A percentile compares a stretch with the other conserved stretches of the same genome.
Evolutionary conservation across 108 stramenopile genomes (phyloP).

Genomic region (Aurantiochytrium sp.): DNA sequence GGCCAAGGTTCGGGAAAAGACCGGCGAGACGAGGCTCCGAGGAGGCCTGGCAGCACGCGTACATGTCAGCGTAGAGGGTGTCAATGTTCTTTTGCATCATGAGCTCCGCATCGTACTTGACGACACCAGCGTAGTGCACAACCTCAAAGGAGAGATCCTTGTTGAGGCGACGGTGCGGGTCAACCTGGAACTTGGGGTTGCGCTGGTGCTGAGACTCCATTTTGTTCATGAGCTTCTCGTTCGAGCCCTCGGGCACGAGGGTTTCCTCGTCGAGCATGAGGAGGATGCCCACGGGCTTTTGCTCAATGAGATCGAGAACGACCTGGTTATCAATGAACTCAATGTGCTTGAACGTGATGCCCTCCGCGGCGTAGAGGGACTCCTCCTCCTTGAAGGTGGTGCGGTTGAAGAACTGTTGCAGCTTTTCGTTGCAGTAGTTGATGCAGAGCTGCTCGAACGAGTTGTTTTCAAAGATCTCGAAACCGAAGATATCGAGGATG

Average conservation of each 20-base stretch:
- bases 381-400: conserved; percentile 28
- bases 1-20: not conserved
- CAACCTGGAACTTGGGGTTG: conserved; percentile 37
- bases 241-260: conserved; percentile 40
- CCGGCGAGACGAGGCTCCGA: not conserved
- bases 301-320: conserved; percentile 68
- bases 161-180: not conserved
- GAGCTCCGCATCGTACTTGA: conserved; percentile 32
- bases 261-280: conserved; percentile 39
- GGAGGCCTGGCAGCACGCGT: conserved; percentile 15
- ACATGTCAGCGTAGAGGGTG: conserved; percentile 48
- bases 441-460: conserved; percentile 86
- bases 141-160: conserved; percentile 27
- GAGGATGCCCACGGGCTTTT: conserved; percentile 43
- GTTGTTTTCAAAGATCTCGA: conserved; percentile 79
- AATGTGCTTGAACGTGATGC: conserved; percentile 74
- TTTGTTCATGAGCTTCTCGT: conserved; percentile 41
- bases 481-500: conserved; percentile 92
- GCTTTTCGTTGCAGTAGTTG: conserved; percentile 91
- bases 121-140: conserved; percentile 40
- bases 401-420: conserved; percentile 64
- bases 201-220: conserved; percentile 32
- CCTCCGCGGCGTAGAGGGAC: conserved; percentile 72
- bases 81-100: conserved; percentile 48
- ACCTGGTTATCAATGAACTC: conserved; percentile 72